Evolutionary conservation across 2,329 filamentous ascomycete genomes (phyloP).

Genomic region (Fusarium scirpi): DNA sequence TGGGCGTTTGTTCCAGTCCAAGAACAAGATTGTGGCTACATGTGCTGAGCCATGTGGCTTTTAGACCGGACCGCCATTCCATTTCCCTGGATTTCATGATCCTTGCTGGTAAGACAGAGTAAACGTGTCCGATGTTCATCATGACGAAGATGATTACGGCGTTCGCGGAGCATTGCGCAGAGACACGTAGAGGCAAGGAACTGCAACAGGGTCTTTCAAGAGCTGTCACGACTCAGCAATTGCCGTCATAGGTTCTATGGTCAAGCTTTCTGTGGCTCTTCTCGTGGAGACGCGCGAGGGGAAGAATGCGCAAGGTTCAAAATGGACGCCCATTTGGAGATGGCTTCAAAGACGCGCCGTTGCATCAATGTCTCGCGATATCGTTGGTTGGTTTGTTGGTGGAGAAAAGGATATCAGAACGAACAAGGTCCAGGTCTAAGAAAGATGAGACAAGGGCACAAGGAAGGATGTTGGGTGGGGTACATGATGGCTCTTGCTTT

Average conservation of each 20-base stretch:
- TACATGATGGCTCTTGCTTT: conserved; percentile 11
- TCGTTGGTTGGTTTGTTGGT: conserved; percentile 44
- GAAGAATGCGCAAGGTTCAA: conserved; percentile 19
- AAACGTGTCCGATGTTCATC: conserved; percentile 23
- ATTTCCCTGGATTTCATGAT: conserved; percentile 23
- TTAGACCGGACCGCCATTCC: conserved; percentile 22
- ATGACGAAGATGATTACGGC: conserved; percentile 14
- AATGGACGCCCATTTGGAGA: conserved; percentile 42
- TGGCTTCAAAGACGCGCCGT: conserved; percentile 44
- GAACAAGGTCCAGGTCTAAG: conserved; percentile 31
- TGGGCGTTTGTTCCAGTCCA: conserved; percentile 6
- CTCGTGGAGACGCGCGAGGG: conserved; percentile 31
- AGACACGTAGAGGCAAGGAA: conserved; percentile 10
- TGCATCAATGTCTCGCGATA: conserved; percentile 43
- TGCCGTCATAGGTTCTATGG: conserved; percentile 7
- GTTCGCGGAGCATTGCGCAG: not conserved
- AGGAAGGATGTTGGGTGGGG: conserved; percentile 27
- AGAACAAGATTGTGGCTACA: conserved; percentile 22
- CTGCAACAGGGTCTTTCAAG: conserved; percentile 19
- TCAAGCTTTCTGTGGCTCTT: conserved; percentile 13
- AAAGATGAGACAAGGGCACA: conserved; percentile 42
- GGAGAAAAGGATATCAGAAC: conserved; percentile 38
- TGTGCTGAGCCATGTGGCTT: conserved; percentile 38
- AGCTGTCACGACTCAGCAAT: conserved; percentile 32
- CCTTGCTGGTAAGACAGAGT: conserved; percentile 31